A percentile compares a stretch with the other conserved stretches of the same genome.
phyloP scores from a whole-genome alignment of 371 early-diverging fungal species.

The Mucor mucedo region DNA sequence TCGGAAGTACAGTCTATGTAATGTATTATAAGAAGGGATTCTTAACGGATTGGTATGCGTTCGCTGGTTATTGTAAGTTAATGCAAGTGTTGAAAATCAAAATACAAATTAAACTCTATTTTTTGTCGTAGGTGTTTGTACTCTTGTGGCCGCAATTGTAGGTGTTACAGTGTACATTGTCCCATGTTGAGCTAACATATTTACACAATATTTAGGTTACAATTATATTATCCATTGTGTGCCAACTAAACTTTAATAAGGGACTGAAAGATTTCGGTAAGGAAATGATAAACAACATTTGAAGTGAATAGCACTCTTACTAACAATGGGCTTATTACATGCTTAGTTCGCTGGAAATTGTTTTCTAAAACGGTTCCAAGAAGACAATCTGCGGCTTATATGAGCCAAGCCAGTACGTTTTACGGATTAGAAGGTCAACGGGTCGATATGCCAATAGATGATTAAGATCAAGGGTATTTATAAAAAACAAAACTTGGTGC shows the following conservation, averaged over 20 bases:
- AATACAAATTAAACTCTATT: too few relatives aligned
- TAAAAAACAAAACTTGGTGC: not conserved
- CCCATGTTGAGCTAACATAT: not conserved
- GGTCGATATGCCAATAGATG: not conserved
- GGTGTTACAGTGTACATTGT: not conserved
- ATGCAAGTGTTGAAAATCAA: not conserved
- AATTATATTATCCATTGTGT: not conserved
- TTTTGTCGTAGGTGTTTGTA: not conserved
- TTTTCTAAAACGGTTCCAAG: not conserved
- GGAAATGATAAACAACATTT: not conserved
- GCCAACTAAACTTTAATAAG: constrained; percentile 13
- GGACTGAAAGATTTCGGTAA: constrained; percentile 19
- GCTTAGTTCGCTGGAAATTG: not conserved
- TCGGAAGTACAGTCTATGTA: not conserved
- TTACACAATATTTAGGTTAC: not conserved
- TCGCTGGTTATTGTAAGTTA: constrained; percentile 14
- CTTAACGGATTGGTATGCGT: not conserved
- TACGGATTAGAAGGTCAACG: not conserved
- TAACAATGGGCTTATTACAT: not conserved
- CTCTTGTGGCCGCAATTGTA: not conserved
- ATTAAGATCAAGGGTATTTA: not conserved
- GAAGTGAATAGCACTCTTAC: too few relatives aligned
- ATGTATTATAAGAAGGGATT: not conserved
- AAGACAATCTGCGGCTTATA: not conserved
- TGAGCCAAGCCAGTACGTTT: not conserved